These are phyloP conservation scores for Pichia sp. DNA, from an alignment of 1,139 yeast species.

Conservation along the genomic window DNA sequence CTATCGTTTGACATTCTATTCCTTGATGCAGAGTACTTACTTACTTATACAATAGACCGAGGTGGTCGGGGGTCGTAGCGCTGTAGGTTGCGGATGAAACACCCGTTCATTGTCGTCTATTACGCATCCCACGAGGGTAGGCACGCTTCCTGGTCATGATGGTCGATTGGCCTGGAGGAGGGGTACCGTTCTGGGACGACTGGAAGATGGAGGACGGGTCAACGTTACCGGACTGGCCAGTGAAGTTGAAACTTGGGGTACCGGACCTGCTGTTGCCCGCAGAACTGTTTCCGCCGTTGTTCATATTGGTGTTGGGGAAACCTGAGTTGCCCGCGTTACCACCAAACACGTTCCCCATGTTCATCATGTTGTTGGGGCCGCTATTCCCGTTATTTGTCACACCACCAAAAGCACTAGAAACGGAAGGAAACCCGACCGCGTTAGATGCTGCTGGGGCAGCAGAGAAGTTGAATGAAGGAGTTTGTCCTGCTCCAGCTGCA, in stretches of 20 bases:
- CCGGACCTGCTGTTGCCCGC: slow-evolving; percentile 22
- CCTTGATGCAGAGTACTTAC: neutral
- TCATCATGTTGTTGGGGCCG: neutral
- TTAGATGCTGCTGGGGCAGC: neutral
- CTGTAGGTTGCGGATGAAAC: too few relatives aligned
- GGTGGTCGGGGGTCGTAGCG: neutral
- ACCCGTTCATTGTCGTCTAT: slow-evolving; percentile 1
- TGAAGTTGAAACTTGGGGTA: slow-evolving; percentile 30
- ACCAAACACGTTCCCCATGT: slow-evolving; percentile 4
- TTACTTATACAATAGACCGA: neutral
- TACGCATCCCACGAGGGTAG: slow-evolving; percentile 16
- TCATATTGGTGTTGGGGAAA: neutral
- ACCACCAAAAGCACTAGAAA: slow-evolving; percentile 2
- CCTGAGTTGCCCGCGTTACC: slow-evolving; percentile 3
- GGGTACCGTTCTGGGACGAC: neutral
- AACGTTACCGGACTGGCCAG: slow-evolving; percentile 22
- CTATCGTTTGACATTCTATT: too few relatives aligned
- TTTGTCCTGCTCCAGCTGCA: neutral
- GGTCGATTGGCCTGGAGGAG: neutral
- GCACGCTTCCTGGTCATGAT: slow-evolving; percentile 12
- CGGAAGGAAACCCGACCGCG: neutral
- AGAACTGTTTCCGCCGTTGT: slow-evolving; percentile 10
- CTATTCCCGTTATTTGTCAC: neutral
- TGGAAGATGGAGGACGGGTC: slow-evolving; percentile 29
- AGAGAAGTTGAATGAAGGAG: slow-evolving; percentile 3